Percentiles rank a stretch among this genome's conserved stretches.
Evolutionary conservation across 164 flowering plant species (phyloP).

Genomic region (Magnolia kwangsiensis): DNA sequence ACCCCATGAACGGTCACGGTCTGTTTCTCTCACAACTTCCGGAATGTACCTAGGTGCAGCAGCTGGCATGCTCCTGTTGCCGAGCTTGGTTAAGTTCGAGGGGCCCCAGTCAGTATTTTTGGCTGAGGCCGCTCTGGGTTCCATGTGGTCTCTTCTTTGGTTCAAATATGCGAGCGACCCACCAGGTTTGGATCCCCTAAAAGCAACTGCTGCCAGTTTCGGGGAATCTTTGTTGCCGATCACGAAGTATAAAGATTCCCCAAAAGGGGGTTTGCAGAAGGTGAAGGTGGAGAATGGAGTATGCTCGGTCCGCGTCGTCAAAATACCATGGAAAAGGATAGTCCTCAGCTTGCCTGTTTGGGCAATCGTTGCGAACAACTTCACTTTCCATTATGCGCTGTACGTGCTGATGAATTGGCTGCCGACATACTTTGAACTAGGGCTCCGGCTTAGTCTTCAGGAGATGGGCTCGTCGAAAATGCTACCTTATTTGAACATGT

Average conservation of each 20-base stretch:
- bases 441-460: constrained; percentile 76
- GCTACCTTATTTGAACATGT: constrained; percentile 93
- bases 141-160: constrained; percentile 81
- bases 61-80: constrained; percentile 75
- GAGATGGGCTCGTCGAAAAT: constrained; percentile 93
- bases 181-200: constrained; percentile 71
- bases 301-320: constrained; percentile 4
- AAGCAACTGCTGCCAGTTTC: constrained; percentile 73
- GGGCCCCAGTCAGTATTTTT: constrained; percentile 80
- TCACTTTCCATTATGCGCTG: constrained; percentile 83
- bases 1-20: constrained; percentile 85
- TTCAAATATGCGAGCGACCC: constrained; percentile 69
- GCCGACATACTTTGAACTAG: constrained; percentile 80
- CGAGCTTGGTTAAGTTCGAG: constrained; percentile 64
- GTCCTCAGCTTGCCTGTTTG: constrained; percentile 64
- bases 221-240: constrained; percentile 63
- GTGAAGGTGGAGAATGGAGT: constrained; percentile 42
- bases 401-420: constrained; percentile 92
- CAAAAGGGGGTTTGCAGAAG: constrained; percentile 37
- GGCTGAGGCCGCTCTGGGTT: constrained; percentile 75
- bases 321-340: constrained; percentile 81
- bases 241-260: neutral
- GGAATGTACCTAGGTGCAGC: constrained; percentile 98
- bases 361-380: constrained; percentile 87
- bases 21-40: constrained; percentile 86